These are phyloP conservation scores for Nepenthes gracilis DNA, from an alignment of 148 eudicot genomes.

Conservation along the genomic window DNA sequence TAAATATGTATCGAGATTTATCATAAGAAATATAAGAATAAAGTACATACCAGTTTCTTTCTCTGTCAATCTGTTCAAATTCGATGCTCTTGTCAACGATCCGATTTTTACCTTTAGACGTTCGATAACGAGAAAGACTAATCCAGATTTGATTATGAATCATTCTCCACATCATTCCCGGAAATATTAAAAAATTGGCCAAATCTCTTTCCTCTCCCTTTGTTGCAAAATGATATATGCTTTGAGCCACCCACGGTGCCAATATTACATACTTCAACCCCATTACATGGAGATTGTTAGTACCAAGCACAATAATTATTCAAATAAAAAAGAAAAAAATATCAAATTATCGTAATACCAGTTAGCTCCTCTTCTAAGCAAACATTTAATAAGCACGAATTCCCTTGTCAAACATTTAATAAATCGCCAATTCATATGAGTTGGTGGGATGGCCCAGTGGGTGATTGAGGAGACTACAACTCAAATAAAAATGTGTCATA, in stretches of 20 bases:
- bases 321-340: too few relatives aligned
- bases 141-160: slow-evolving; percentile 66
- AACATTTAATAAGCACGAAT: too few relatives aligned
- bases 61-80: slow-evolving; percentile 68
- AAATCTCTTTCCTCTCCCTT: slow-evolving; percentile 23
- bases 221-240: slow-evolving; percentile 17
- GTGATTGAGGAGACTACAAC: too few relatives aligned
- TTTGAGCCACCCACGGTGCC: slow-evolving; percentile 41
- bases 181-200: slow-evolving; percentile 11
- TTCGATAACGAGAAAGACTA: slow-evolving; percentile 45
- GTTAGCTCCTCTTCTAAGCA: too few relatives aligned
- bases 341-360: too few relatives aligned
- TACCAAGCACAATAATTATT: too few relatives aligned
- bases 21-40: too few relatives aligned
- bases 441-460: too few relatives aligned
- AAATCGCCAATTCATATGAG: too few relatives aligned
- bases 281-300: not conserved
- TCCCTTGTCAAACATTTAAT: too few relatives aligned
- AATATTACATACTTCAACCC: slow-evolving; percentile 7
- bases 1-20: too few relatives aligned
- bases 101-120: slow-evolving; percentile 45
- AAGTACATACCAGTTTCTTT: slow-evolving; percentile 37
- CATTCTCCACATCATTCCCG: slow-evolving; percentile 34
- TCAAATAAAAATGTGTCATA: too few relatives aligned
- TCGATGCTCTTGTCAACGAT: slow-evolving; percentile 59